Percentiles rank a stretch among this genome's conserved stretches.
These are phyloP conservation scores for Xylaria polymorpha DNA, from an alignment of 2,329 filamentous ascomycete species.

Conservation along the genomic window DNA sequence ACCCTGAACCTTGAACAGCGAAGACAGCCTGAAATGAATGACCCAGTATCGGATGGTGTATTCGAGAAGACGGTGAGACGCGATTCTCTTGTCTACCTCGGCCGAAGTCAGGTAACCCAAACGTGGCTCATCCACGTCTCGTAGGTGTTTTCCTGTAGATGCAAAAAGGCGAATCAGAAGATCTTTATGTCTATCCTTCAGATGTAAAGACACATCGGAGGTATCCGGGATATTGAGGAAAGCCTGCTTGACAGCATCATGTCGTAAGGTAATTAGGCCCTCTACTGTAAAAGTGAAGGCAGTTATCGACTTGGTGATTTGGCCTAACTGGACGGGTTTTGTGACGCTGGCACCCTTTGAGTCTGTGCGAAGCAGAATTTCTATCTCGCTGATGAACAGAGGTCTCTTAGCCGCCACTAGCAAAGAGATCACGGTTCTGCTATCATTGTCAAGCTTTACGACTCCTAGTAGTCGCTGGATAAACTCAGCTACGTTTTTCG, in stretches of 20 bases:
- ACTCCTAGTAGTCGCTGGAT: slow-evolving; percentile 27
- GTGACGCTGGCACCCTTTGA: slow-evolving; percentile 13
- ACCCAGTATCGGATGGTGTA: slow-evolving; percentile 37
- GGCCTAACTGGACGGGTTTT: not conserved
- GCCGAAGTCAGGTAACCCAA: slow-evolving; percentile 17
- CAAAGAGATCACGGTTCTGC: slow-evolving; percentile 28
- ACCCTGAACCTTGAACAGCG: slow-evolving; percentile 34
- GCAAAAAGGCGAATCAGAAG: slow-evolving; percentile 31
- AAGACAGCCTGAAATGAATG: slow-evolving; percentile 37
- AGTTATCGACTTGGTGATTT: slow-evolving; percentile 25
- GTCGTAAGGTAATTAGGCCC: slow-evolving; percentile 30
- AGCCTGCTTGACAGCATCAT: slow-evolving; percentile 35
- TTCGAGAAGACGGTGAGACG: slow-evolving; percentile 32
- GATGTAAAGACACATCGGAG: slow-evolving; percentile 31
- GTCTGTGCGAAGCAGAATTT: slow-evolving; percentile 29
- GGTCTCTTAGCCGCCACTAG: slow-evolving; percentile 33
- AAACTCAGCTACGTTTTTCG: slow-evolving; percentile 24
- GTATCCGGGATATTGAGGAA: slow-evolving; percentile 34
- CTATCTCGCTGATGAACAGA: slow-evolving; percentile 32
- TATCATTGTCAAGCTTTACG: slow-evolving; percentile 24
- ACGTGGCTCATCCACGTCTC: slow-evolving; percentile 35
- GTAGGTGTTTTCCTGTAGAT: slow-evolving; percentile 25
- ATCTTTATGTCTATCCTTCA: slow-evolving; percentile 38
- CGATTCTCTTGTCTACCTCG: slow-evolving; percentile 31
- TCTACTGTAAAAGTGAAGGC: slow-evolving; percentile 32